These are phyloP conservation scores for Leccinum ochraceum DNA, from an alignment of 768 basidiomycete genomes.

Conservation along the genomic window DNA sequence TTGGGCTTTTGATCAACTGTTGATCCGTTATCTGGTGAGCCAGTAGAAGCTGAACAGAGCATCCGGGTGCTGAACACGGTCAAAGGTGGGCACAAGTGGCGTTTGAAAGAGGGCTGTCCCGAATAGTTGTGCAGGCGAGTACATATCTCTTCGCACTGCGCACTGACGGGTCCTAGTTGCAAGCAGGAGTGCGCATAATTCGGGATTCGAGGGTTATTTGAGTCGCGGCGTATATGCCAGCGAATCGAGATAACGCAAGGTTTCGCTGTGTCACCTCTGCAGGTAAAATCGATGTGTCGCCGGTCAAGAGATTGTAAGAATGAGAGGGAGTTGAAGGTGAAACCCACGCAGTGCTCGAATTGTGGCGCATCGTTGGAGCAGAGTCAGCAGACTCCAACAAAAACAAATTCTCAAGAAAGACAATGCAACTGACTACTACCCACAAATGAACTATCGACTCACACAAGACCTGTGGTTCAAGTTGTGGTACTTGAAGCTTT, in stretches of 20 bases:
- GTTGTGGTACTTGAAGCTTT: too few relatives aligned
- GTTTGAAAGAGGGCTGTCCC: neutral
- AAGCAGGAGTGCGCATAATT: neutral
- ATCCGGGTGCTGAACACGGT: neutral
- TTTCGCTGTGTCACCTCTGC: neutral
- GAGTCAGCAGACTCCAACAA: neutral
- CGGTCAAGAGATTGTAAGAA: neutral
- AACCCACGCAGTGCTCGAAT: neutral
- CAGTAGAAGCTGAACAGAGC: neutral
- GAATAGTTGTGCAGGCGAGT: slow-evolving; percentile 11
- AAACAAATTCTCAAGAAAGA: slow-evolving; percentile 4
- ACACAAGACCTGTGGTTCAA: too few relatives aligned
- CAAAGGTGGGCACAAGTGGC: slow-evolving; percentile 1
- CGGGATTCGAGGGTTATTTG: neutral
- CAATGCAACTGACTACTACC: neutral
- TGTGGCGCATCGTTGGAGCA: neutral
- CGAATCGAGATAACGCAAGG: neutral
- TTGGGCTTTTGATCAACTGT: neutral
- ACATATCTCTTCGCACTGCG: neutral
- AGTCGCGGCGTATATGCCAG: neutral
- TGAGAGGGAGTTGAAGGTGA: neutral
- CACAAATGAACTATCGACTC: too few relatives aligned
- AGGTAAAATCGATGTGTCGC: neutral
- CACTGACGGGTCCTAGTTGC: neutral
- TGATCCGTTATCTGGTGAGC: neutral